Evolutionary conservation across 768 basidiomycete genomes (phyloP).

Genomic region (Asterophora parasitica): DNA sequence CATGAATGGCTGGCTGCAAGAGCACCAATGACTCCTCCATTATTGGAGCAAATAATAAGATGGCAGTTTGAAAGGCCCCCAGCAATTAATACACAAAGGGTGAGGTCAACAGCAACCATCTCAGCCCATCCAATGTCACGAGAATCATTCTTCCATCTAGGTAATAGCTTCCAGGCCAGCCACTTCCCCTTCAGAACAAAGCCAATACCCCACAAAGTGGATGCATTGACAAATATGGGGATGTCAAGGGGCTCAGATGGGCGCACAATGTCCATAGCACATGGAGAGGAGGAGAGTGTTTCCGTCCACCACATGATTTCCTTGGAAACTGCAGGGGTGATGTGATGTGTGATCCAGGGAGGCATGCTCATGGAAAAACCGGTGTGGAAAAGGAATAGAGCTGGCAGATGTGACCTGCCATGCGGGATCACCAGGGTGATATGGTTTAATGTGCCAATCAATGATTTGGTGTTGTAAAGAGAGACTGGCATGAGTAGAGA

Average conservation of each 20-base stretch:
- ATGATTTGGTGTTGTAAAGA: constrained; percentile 18
- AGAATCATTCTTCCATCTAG: constrained; percentile 13
- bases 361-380: constrained; percentile 18
- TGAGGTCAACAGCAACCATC: constrained; percentile 23
- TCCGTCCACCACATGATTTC: constrained; percentile 26
- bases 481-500: constrained; percentile 4
- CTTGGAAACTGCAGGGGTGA: constrained; percentile 11
- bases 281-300: constrained; percentile 5
- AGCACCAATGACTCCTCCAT: constrained; percentile 29
- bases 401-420: constrained; percentile 25
- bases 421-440: constrained; percentile 25
- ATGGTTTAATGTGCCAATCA: constrained; percentile 33
- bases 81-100: constrained; percentile 1
- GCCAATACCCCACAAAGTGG: constrained; percentile 5
- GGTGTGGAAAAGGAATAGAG: constrained; percentile 22
- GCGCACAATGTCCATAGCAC: not conserved
- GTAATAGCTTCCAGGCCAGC: constrained; percentile 1
- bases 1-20: constrained; percentile 22
- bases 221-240: not conserved
- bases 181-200: not conserved
- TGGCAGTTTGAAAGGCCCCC: constrained; percentile 15
- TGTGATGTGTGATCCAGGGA: constrained; percentile 8
- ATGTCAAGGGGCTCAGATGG: not conserved
- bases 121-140: constrained; percentile 25
- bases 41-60: constrained; percentile 28